Evolutionary conservation across 2,329 filamentous ascomycete genomes (phyloP).

Genomic region (Escovopsis sp.): DNA sequence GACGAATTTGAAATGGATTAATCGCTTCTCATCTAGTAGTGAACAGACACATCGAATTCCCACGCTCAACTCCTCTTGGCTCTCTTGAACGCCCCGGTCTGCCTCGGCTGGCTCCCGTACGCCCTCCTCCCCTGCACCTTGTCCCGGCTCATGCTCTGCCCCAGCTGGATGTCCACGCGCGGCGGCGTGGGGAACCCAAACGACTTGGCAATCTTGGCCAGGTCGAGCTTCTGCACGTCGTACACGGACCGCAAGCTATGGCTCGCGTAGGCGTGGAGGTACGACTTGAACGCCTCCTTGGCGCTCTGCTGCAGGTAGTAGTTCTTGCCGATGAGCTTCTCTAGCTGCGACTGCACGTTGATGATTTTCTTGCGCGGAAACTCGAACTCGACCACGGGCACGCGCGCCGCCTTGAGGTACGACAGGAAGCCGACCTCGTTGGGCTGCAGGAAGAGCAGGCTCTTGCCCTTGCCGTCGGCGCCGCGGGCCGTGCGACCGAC

Average conservation of each 20-base stretch:
- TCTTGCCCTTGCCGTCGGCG: constrained; percentile 67
- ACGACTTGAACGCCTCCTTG: constrained; percentile 69
- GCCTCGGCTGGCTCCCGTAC: constrained; percentile 67
- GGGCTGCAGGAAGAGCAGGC: constrained; percentile 81
- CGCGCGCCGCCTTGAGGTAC: constrained; percentile 78
- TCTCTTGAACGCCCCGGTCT: constrained; percentile 20
- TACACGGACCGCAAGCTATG: constrained; percentile 46
- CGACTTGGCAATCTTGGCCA: constrained; percentile 69
- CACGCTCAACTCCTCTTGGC: constrained; percentile 4
- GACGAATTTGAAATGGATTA: neutral
- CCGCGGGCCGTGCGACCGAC: constrained; percentile 90
- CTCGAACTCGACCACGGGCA: constrained; percentile 92
- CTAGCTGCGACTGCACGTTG: constrained; percentile 79
- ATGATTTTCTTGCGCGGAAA: constrained; percentile 85
- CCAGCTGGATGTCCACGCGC: constrained; percentile 69
- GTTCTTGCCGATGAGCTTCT: constrained; percentile 87
- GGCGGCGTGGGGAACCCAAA: constrained; percentile 71
- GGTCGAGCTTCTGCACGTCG: constrained; percentile 70
- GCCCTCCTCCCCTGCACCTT: constrained; percentile 49
- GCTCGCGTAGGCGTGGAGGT: constrained; percentile 87
- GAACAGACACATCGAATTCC: constrained; percentile 1
- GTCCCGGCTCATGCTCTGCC: constrained; percentile 60
- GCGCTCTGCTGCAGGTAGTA: constrained; percentile 90
- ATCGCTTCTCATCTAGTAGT: neutral
- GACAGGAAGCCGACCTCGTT: constrained; percentile 84